These are phyloP conservation scores for Aechmea fasciata DNA, from an alignment of 176 grass and related monocot species.

Conservation along the genomic window DNA sequence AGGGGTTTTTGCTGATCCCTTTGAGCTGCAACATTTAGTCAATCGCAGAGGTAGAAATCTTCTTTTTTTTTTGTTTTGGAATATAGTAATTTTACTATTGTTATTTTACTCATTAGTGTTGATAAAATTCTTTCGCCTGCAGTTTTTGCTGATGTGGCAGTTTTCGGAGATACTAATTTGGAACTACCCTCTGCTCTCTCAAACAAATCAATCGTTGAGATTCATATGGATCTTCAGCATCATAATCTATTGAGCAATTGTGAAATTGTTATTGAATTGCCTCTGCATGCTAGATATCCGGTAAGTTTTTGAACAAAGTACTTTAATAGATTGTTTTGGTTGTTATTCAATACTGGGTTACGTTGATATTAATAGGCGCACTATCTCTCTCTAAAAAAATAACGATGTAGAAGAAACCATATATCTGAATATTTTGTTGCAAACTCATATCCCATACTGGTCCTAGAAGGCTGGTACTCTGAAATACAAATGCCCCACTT, in stretches of 20 bases:
- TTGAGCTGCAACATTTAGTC: slow-evolving; percentile 84
- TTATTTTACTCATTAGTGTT: neutral
- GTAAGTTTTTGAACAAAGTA: slow-evolving; percentile 31
- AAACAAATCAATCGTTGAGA: slow-evolving; percentile 60
- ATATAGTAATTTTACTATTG: neutral
- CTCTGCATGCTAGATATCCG: slow-evolving; percentile 88
- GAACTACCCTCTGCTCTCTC: slow-evolving; percentile 76
- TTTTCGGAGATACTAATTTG: slow-evolving; percentile 82
- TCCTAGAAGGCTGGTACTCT: too few relatives aligned
- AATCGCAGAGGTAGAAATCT: slow-evolving; percentile 39
- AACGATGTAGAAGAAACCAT: too few relatives aligned
- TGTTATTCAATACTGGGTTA: neutral
- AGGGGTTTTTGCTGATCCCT: slow-evolving; percentile 77
- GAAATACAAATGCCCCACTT: too few relatives aligned
- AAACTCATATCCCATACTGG: too few relatives aligned
- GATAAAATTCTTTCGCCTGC: slow-evolving; percentile 15
- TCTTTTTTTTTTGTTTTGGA: too few relatives aligned
- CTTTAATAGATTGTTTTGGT: neutral
- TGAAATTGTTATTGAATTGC: slow-evolving; percentile 45
- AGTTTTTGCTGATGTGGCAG: slow-evolving; percentile 58
- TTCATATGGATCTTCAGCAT: slow-evolving; percentile 45
- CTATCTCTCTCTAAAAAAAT: neutral
- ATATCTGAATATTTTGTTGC: too few relatives aligned
- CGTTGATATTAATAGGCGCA: neutral
- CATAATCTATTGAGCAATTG: slow-evolving; percentile 8